Evolutionary conservation across 306 rosid genomes (phyloP), one percentile per base, ranked within the genome.

Genomic region (Dicorynia guianensis): DNA sequence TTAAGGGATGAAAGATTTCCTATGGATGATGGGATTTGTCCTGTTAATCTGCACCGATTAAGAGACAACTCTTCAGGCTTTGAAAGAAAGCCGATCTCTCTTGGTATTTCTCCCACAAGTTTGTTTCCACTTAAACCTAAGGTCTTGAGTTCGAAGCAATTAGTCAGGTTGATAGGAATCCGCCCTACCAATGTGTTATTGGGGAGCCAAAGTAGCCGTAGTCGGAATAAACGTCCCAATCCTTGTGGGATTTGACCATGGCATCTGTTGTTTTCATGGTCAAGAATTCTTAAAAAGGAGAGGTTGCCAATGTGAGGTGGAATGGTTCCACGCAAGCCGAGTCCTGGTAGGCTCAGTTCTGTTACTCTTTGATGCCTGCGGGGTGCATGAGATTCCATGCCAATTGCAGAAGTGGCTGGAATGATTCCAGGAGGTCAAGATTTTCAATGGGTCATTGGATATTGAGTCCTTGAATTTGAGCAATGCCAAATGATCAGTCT

Each of bases 361-460:
- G 13, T 33, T 0, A 75, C 77, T 60, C 72, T 83, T 8, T 69
- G 81, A 53, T 69, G 74, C 35, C 12, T 3, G 34, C 11, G 8
- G 42, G 59, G n/a, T 67, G 59, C 72, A 67, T 59, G n/a, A 30
- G 30, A 59, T 34, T 25, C 65, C 65, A 8, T 9, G 8, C 65
- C 65, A 33, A 7, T 59, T 57, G 61, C 81, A 81, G 15, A 81
- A 55, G 43, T 30, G 65, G 10, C 4, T 1, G 48, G 85, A 83
- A 34, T 17, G 67, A 15, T 82, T 78, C 63, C 78, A 82, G n/a
- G 78, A 74, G 53, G 39, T 67, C 19, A 82, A 17, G 0, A 33
- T 17, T n/a, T 20, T 56, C 0, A 20, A n/a, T 1, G 75, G 83
- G 25, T 83, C 75, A 17, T 1, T 36, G 4, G 39, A 2, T 9